Percentiles rank a stretch among this genome's conserved stretches.
These are phyloP conservation scores for Colletotrichum incanum DNA, from an alignment of 2,329 filamentous ascomycete species.

Conservation along the genomic window DNA sequence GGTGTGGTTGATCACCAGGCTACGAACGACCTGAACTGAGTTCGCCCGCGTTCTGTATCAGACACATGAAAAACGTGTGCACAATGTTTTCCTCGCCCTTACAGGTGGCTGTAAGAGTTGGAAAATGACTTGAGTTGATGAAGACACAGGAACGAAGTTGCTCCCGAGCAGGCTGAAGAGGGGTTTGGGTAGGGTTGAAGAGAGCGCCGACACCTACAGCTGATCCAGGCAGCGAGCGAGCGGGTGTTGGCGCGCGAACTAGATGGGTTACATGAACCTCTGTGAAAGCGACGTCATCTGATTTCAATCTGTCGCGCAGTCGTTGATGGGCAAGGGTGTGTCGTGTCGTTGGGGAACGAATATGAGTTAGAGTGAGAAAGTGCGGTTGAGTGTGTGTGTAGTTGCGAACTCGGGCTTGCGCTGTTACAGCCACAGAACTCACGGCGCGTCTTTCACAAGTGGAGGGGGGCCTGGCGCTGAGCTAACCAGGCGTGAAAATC, in stretches of 20 bases:
- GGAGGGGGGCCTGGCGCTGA: neutral
- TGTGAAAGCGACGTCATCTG: no score
- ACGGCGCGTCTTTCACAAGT: neutral
- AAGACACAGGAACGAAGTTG: neutral
- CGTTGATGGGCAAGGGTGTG: neutral
- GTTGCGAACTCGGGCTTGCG: no score
- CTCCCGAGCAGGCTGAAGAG: neutral
- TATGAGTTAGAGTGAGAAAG: neutral
- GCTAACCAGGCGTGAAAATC: neutral
- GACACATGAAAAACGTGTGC: neutral
- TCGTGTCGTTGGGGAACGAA: neutral
- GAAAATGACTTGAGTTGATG: neutral
- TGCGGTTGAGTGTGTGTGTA: neutral
- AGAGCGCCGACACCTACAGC: conserved; percentile 5
- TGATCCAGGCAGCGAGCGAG: neutral
- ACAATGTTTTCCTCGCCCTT: neutral
- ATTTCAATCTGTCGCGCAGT: neutral
- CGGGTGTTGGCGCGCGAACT: neutral
- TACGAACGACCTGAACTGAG: conserved; percentile 7
- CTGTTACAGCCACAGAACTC: neutral
- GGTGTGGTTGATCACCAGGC: neutral
- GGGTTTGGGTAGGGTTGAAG: neutral
- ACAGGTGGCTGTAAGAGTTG: neutral
- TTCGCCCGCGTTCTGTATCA: neutral
- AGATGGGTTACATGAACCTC: neutral